Evolutionary conservation across 2,329 filamentous ascomycete genomes (phyloP), one percentile per base, ranked within the genome.

Genomic region (Aspergillus transmontanensis): DNA sequence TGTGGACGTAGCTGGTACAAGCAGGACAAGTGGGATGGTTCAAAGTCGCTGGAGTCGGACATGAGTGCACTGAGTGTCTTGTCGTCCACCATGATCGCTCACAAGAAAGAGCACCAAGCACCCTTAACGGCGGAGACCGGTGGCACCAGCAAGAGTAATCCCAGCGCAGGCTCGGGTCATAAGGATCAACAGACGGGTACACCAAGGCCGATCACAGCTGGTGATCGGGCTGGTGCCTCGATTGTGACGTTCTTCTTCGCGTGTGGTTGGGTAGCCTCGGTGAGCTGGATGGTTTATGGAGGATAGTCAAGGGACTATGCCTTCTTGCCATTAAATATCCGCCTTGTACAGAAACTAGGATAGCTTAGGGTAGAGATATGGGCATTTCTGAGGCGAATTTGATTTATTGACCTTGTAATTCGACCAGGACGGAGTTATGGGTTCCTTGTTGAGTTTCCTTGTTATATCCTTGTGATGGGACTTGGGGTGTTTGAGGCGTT

Each of bases 101-200:
- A 74, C 64, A 69, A 68, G 58, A 59, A 66, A 2, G 54, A 57
- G n/a, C 19, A 76, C 4, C 56, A 65, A 32, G 80, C 79, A 2
- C 81, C 82, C 1, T 71, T 80, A 51, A 83, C 80, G 1, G 75
- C 81, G 30, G 69, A 78, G 4, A 86, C 78, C 1, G 89, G 89
- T 57, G 89, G 89, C 28, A 90, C 82, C 5, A 87, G 85, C 68
- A 75, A 78, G 58, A 83, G 80, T 32, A 74, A 84, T 64, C 78
- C 81, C 9, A 75, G 67, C 57, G 81, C 81, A 5, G 81, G 81
- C 12, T 74, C 72, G 51, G 64, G 54, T 3, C 59, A 68, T 10
- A 57, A 65, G 21, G 62, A 59, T 10, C 34, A 63, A 10, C 16
- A n/a, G 1, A 60, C 67, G 0, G 62, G 66, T 1, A 36, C 59